phyloP scores from a whole-genome alignment of 2,329 filamentous ascomycete species.

The Curvularia verruculosa region DNA sequence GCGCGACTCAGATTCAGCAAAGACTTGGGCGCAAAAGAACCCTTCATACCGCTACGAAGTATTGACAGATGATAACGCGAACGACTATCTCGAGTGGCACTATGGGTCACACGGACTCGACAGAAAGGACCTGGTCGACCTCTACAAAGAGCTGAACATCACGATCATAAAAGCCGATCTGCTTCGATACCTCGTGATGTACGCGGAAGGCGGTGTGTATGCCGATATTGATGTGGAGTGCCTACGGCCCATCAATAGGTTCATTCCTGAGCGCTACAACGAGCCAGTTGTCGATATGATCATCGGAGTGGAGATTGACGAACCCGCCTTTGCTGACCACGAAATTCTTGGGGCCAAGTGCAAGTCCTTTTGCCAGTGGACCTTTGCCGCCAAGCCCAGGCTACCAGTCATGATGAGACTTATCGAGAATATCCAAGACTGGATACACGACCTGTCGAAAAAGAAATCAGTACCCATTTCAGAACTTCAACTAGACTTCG shows the following conservation, averaged over 20 bases:
- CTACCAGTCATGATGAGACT: constrained; percentile 71
- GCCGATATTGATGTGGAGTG: constrained; percentile 66
- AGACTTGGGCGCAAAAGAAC: constrained; percentile 71
- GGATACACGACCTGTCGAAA: constrained; percentile 66
- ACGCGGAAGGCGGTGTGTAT: constrained; percentile 67
- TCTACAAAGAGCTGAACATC: constrained; percentile 49
- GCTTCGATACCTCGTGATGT: constrained; percentile 70
- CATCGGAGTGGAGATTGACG: constrained; percentile 73
- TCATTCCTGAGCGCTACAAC: constrained; percentile 68
- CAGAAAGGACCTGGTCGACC: constrained; percentile 59
- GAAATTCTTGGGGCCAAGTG: constrained; percentile 71
- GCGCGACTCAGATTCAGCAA: constrained; percentile 64
- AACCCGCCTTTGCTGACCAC: constrained; percentile 68
- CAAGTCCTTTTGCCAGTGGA: constrained; percentile 76
- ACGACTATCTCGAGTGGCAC: constrained; percentile 70
- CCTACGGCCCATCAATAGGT: constrained; percentile 59
- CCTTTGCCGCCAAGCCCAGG: constrained; percentile 71
- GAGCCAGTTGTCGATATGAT: constrained; percentile 72
- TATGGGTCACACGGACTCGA: constrained; percentile 70
- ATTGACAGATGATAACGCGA: constrained; percentile 70
- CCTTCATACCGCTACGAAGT: constrained; percentile 71
- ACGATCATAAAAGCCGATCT: constrained; percentile 72
- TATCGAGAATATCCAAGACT: constrained; percentile 70
- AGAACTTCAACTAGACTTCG: constrained; percentile 70
- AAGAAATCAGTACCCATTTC: constrained; percentile 65